Evolutionary conservation across 2,329 filamentous ascomycete species (phyloP), one percentile per base, ranked within the genome.

Genomic region (Alternaria novae-zelandiae): DNA sequence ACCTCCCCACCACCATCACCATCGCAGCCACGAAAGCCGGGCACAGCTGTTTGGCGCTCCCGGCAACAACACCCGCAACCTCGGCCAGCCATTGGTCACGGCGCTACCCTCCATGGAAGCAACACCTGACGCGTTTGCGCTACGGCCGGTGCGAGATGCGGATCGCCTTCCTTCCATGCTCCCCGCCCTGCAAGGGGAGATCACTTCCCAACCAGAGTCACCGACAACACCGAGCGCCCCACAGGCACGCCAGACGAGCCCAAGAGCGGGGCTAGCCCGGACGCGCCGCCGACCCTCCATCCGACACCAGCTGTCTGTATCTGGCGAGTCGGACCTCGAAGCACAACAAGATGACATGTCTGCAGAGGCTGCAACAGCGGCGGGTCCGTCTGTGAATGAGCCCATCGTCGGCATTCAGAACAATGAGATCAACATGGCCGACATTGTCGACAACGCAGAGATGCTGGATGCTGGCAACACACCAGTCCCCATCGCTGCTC

Each of bases 171-270:
- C 92, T 15, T 96, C 93, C 15, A 96, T 97, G 90, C 85, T 93
- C 59, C 96, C 25, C 89, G 94, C 66, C 94, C 65, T 80, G 49
- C 76, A 79, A 56, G 85, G 87, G 11, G 90, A 91, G 57, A 82
- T 94, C 57, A 87, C 87, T 45, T 97, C 95, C n/a, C 94, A 97
- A 77, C 96, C 96, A 9, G 92, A 94, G 61, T 97, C 76, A 61
- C 77, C 79, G 54, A 79, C 89, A 25, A 82, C 84, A 54, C 82
- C 73, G 45, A 78, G 73, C 59, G 78, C 74, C 59, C 75, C 71
- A 58, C 70, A 65, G 36, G 72, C 64, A 36, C 74, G 70, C 46
- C 78, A 76, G 61, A 76, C 73, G 28, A 83, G 80, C 61, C 80
- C 81, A 25, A 74, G 78, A 61, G 73, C 78, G 46, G 85, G 85